Evolutionary conservation across 1,284 basidiomycete species (phyloP).

Genomic region (Exobasidium cylindrosporum): DNA sequence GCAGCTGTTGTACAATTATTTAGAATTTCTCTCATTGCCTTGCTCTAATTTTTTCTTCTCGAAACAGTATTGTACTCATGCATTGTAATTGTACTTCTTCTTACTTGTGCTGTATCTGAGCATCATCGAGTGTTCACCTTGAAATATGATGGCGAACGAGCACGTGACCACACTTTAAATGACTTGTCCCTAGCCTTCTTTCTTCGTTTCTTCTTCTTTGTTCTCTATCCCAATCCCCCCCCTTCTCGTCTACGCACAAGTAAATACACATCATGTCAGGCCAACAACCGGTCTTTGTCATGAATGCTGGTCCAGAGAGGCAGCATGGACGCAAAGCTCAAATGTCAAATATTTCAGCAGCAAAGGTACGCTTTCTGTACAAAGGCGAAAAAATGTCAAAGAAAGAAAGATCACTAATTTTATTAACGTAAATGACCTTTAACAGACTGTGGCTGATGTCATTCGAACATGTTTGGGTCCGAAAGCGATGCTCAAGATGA

Average conservation of each 20-base stretch:
- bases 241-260: not conserved
- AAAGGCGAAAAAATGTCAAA: too few species aligned
- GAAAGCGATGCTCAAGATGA: slow-evolving; percentile 99
- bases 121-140: too few species aligned
- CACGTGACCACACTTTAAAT: not conserved
- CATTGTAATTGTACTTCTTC: not conserved
- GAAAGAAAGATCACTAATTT: too few species aligned
- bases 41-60: too few species aligned
- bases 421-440: not conserved
- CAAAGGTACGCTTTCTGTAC: slow-evolving; percentile 76
- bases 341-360: slow-evolving; percentile 93
- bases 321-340: slow-evolving; percentile 93
- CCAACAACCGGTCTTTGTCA: slow-evolving; percentile 54
- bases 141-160: not conserved
- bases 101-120: not conserved
- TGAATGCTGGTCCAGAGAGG: slow-evolving; percentile 81
- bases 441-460: slow-evolving; percentile 96
- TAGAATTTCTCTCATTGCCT: too few species aligned
- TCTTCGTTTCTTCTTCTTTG: not conserved
- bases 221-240: not conserved
- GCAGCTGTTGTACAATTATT: too few species aligned
- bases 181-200: not conserved
- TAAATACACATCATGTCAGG: slow-evolving; percentile 34
- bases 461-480: slow-evolving; percentile 96
- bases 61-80: not conserved